These are phyloP conservation scores for Obelidium mucronatum DNA, from an alignment of 192 early-diverging fungal species.

Conservation along the genomic window DNA sequence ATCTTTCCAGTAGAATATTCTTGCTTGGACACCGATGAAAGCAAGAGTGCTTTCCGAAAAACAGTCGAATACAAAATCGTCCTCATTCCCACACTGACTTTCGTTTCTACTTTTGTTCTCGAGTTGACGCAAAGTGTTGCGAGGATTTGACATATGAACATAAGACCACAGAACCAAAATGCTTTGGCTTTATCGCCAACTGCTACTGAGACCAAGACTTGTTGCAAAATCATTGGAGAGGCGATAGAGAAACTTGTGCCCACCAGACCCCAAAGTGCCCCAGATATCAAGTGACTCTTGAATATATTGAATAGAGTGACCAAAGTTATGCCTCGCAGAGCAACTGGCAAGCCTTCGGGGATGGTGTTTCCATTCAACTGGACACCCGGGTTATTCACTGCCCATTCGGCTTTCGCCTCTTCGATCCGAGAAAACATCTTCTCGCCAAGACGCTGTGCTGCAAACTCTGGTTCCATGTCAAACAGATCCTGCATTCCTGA, in stretches of 20 bases:
- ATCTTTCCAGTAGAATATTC: slow-evolving; percentile 10
- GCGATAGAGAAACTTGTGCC: slow-evolving; percentile 1
- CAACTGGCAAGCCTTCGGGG: neutral
- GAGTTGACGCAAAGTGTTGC: neutral
- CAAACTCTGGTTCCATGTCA: slow-evolving; percentile 7
- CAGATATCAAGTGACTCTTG: neutral
- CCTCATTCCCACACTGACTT: neutral
- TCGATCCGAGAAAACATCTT: too few relatives aligned
- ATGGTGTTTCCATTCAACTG: neutral
- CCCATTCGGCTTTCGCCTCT: too few relatives aligned
- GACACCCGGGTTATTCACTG: too few relatives aligned
- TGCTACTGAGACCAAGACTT: neutral
- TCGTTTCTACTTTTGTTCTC: neutral
- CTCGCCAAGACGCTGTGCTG: neutral
- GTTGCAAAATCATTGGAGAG: slow-evolving; percentile 2
- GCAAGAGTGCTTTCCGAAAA: neutral
- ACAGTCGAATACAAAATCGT: slow-evolving; percentile 20
- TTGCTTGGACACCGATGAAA: neutral
- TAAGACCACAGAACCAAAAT: neutral
- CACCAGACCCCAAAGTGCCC: neutral
- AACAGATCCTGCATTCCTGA: slow-evolving; percentile 6
- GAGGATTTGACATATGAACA: slow-evolving; percentile 14
- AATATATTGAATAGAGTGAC: neutral
- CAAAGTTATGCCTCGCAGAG: neutral
- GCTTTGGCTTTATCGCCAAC: neutral